A percentile compares a stretch with the other conserved stretches of the same genome.
phyloP scores from a whole-genome alignment of 192 early-diverging fungal genomes.

The Linnemannia schmuckeri region DNA sequence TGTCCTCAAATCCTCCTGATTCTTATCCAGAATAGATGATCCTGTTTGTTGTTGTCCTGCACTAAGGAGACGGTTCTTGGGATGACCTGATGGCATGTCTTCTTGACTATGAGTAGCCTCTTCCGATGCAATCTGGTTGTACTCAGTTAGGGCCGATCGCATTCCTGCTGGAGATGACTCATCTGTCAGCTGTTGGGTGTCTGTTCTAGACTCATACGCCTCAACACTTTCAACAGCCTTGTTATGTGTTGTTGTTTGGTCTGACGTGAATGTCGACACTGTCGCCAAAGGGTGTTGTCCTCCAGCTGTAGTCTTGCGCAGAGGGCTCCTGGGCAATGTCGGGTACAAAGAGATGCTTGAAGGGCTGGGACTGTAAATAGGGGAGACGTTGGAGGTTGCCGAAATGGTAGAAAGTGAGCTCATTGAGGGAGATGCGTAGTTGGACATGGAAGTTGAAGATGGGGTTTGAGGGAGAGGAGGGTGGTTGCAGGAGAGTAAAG shows the following conservation, averaged over 20 bases:
- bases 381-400: background rate
- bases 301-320: constrained; percentile 9
- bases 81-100: background rate
- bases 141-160: background rate
- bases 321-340: constrained; percentile 11
- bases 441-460: constrained; percentile 34
- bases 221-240: background rate
- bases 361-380: background rate
- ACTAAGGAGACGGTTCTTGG: background rate
- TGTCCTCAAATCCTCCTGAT: constrained; percentile 12
- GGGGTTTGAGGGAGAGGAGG: background rate
- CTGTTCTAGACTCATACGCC: background rate
- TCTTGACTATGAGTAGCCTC: background rate
- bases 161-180: background rate
- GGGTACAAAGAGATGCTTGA: background rate
- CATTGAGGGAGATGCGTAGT: constrained; percentile 16
- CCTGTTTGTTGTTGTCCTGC: background rate
- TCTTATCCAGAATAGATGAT: background rate
- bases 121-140: background rate
- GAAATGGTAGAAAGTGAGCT: constrained; percentile 26
- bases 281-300: constrained; percentile 36
- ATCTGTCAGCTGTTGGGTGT: background rate
- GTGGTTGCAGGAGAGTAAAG: background rate
- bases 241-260: background rate
- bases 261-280: constrained; percentile 36